phyloP scores from a whole-genome alignment of 805 yeast genomes.

The Millerago galiae region DNA sequence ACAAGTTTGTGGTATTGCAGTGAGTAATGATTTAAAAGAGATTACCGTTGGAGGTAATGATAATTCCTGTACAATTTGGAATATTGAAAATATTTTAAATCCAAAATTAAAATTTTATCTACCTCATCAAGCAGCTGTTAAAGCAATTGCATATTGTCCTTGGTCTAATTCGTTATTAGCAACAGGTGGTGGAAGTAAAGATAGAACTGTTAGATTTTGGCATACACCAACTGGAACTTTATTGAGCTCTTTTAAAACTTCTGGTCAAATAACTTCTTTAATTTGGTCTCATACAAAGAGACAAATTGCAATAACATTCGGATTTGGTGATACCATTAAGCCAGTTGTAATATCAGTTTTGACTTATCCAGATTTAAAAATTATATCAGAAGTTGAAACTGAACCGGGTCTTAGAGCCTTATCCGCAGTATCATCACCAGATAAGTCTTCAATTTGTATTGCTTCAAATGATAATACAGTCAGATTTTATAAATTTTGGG shows the following conservation, averaged over 20 bases:
- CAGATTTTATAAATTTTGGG: constrained; percentile 71
- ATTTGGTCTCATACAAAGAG: constrained; percentile 63
- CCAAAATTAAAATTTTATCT: constrained; percentile 45
- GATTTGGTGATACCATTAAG: constrained; percentile 54
- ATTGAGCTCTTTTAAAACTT: constrained; percentile 47
- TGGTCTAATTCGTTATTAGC: constrained; percentile 79
- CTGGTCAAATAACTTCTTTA: constrained; percentile 73
- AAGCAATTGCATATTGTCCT: constrained; percentile 86
- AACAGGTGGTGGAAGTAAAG: constrained; percentile 88
- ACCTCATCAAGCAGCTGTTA: constrained; percentile 79
- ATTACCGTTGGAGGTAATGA: constrained; percentile 84
- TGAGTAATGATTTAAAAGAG: constrained; percentile 46
- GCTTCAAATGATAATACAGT: constrained; percentile 78
- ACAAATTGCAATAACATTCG: constrained; percentile 75
- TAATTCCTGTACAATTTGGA: constrained; percentile 75
- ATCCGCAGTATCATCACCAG: constrained; percentile 64
- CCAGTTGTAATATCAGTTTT: constrained; percentile 54
- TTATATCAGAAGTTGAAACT: constrained; percentile 43
- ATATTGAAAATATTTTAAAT: constrained; percentile 33
- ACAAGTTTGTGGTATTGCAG: constrained; percentile 61
- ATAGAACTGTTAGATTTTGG: constrained; percentile 80
- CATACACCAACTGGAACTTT: constrained; percentile 75
- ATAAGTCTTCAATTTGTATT: constrained; percentile 53
- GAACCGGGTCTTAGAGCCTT: constrained; percentile 50
- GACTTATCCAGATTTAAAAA: constrained; percentile 58